Percentiles rank a stretch among this genome's conserved stretches.
These are phyloP conservation scores for Talaromyces piceae DNA, from an alignment of 2,329 filamentous ascomycete species.

Conservation along the genomic window DNA sequence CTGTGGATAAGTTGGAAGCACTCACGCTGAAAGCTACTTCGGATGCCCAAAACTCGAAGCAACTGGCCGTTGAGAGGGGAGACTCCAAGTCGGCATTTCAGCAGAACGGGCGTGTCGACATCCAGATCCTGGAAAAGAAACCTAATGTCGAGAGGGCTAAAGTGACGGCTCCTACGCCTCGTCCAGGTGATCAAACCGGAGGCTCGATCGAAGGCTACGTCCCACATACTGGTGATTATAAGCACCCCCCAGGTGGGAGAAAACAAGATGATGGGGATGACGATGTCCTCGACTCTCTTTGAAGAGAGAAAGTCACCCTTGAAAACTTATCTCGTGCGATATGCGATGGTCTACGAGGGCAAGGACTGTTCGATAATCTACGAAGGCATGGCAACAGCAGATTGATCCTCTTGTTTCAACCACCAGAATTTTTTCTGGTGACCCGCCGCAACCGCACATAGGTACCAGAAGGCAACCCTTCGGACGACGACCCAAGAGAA, in stretches of 20 bases:
- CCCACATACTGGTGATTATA: conserved; percentile 17
- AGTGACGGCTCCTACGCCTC: conserved; percentile 25
- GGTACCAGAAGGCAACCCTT: not conserved
- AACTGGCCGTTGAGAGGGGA: conserved; percentile 31
- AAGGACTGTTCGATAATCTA: conserved; percentile 14
- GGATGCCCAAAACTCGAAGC: conserved; percentile 14
- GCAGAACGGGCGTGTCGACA: conserved; percentile 22
- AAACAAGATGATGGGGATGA: conserved; percentile 45
- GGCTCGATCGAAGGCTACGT: conserved; percentile 38
- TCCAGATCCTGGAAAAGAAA: conserved; percentile 28
- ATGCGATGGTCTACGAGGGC: conserved; percentile 4
- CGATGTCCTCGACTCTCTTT: conserved; percentile 28
- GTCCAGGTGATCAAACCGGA: conserved; percentile 26
- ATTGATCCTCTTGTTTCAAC: not conserved
- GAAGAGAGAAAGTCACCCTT: not conserved
- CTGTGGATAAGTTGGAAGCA: conserved; percentile 19
- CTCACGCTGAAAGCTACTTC: conserved; percentile 21
- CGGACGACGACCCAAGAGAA: not conserved
- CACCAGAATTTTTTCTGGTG: not conserved
- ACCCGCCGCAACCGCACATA: not conserved
- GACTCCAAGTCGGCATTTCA: conserved; percentile 21
- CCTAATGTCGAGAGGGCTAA: not conserved
- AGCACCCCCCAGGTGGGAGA: not conserved
- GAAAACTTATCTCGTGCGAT: not conserved
- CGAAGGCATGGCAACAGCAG: conserved; percentile 13